A percentile compares a stretch with the other conserved stretches of the same genome.
Conservation (phyloP, 2,329 filamentous ascomycete genomes). For the Westerdykella aurantiaca region DNA sequence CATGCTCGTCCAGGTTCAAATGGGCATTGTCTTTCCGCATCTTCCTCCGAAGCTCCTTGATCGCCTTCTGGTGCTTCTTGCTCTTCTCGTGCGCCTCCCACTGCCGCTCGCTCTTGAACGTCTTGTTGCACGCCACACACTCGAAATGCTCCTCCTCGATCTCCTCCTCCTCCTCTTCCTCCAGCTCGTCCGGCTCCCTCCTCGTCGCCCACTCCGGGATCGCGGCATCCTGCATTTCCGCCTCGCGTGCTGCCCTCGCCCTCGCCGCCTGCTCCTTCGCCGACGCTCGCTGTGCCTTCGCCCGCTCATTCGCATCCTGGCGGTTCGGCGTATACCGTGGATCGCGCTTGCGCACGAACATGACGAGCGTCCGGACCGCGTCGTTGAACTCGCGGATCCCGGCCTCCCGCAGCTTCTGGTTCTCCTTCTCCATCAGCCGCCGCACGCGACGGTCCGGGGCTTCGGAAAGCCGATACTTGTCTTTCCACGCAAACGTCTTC, state of each 20-base stretch:
- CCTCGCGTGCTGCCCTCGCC: conserved; percentile 73
- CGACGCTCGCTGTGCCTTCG: conserved; percentile 69
- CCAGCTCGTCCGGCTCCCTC: conserved; percentile 50
- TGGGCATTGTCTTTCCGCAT: conserved; percentile 75
- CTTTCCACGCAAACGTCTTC: conserved; percentile 86
- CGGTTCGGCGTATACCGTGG: conserved; percentile 73
- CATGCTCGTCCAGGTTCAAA: conserved; percentile 43
- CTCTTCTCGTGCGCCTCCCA: conserved; percentile 89
- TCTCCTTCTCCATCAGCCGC: conserved; percentile 91
- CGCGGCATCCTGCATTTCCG: conserved; percentile 60
- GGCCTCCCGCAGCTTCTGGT: conserved; percentile 75
- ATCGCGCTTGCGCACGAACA: conserved; percentile 87
- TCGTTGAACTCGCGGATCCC: conserved; percentile 87
- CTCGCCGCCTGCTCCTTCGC: conserved; percentile 79
- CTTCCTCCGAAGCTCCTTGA: conserved; percentile 71
- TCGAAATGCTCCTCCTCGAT: conserved; percentile 51
- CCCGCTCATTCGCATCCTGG: conserved; percentile 73
- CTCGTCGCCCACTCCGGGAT: conserved; percentile 71
- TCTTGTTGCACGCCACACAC: conserved; percentile 59
- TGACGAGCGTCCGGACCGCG: conserved; percentile 76
- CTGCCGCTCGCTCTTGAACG: conserved; percentile 86
- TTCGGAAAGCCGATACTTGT: conserved; percentile 75
- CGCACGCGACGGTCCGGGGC: conserved; percentile 80
- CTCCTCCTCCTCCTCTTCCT: conserved; percentile 48
- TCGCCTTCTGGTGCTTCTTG: conserved; percentile 88